Evolutionary conservation across 2,329 filamentous ascomycete genomes (phyloP).

Genomic region (Diaporthe sp.): DNA sequence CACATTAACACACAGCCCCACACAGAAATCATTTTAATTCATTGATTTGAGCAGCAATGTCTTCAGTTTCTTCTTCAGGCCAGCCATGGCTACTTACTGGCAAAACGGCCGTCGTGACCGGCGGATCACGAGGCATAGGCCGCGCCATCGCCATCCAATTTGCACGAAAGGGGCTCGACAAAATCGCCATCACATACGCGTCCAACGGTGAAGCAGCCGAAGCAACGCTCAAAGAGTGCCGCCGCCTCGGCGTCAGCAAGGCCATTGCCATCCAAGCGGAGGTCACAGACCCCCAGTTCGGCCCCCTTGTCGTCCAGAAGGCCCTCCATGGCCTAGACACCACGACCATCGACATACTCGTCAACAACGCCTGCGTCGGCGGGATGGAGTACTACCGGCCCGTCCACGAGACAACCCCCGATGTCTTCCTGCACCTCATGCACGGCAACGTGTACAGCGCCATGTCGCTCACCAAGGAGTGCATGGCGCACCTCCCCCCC

Average conservation of each 20-base stretch:
- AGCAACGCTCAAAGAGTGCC: background rate
- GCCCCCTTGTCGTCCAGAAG: background rate
- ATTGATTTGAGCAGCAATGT: background rate
- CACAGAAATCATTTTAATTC: background rate
- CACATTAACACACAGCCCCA: background rate
- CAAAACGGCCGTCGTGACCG: slow-evolving; percentile 59
- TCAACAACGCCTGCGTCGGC: background rate
- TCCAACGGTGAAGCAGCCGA: background rate
- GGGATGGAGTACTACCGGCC: background rate
- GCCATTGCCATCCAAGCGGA: background rate
- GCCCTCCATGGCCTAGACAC: background rate
- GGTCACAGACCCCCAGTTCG: background rate
- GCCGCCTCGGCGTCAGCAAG: background rate
- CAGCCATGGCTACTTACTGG: slow-evolving; percentile 37
- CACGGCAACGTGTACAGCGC: slow-evolving; percentile 2
- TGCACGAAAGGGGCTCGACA: background rate
- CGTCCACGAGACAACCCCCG: background rate
- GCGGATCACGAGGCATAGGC: slow-evolving; percentile 51
- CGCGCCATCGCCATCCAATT: slow-evolving; percentile 50
- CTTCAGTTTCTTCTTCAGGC: background rate
- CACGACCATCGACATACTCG: background rate
- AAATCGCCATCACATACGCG: background rate
- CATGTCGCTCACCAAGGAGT: background rate
- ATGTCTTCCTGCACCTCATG: background rate
- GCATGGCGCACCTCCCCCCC: background rate